Evolutionary conservation across 2,329 filamentous ascomycete species (phyloP), one percentile per base, ranked within the genome.

Genomic region (Aureobasidium sp.): DNA sequence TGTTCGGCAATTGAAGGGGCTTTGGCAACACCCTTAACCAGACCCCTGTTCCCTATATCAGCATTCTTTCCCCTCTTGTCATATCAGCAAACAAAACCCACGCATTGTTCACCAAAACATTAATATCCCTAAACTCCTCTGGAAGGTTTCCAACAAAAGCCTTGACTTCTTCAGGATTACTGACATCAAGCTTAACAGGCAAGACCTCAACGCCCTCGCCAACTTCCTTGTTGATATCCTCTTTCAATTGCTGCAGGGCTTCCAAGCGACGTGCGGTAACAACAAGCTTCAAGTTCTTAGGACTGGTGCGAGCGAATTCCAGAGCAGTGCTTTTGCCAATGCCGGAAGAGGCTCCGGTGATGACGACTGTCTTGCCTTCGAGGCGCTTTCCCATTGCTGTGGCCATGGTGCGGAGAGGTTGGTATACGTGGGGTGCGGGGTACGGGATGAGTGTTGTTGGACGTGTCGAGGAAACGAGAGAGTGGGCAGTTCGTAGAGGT

Each of bases 101-200:
- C 90, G 93, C 93, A 80, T 97, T 97, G 78, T 99, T 99, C 30
- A 99, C 90, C 63, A 99, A 77, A 3, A 97, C 82, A 73, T 97
- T 85, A 66, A 97, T 88, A 30, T 91, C 85, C 73, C 83, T 85
- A 78, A 90, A 97, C 71, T 91, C 92, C 64, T 85, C 84, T 0
- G 93, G 92, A 68, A 97, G 76, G 44, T 79, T 82, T 1, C 76
- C 77, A 13, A 97, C 86, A 70, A 97, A 93, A 44, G 76, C 77
- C 58, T 81, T 81, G 4, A 97, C 82, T 71, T 94, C 86, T 3
- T 86, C 83, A 0, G 89, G 80, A 62, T 89, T 88, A 78, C 89
- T 92, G 60, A 99, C 87, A 73, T 99, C 94, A 59, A 97, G 81
- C 78, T 91, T 86, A 11, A 94, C 85, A 1, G 91, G 85, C 47